Conservation (phyloP, 306 rosid species). For the Glycine soja region DNA sequence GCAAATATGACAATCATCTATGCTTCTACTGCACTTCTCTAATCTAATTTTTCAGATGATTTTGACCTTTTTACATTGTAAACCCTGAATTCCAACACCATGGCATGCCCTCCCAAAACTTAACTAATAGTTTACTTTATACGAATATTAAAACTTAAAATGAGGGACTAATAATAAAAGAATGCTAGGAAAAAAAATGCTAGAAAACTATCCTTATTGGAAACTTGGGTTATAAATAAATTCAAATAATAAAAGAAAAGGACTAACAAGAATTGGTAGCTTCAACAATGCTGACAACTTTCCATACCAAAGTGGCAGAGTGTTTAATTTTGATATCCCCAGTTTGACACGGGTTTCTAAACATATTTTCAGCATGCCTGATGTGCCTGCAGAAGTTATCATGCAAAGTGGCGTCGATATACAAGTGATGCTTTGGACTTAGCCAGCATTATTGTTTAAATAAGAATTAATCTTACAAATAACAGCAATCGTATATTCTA, state of each 20-base stretch:
- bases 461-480: background rate
- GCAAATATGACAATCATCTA: background rate
- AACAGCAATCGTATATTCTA: background rate
- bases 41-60: background rate
- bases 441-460: background rate
- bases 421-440: background rate
- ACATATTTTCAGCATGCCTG: background rate
- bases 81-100: background rate
- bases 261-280: background rate
- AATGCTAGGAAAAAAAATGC: background rate
- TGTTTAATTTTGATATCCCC: background rate
- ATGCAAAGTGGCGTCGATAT: background rate
- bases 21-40: background rate
- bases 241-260: background rate
- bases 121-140: too few species aligned
- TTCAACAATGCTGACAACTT: background rate
- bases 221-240: background rate
- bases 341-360: background rate
- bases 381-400: background rate
- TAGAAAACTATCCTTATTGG: background rate
- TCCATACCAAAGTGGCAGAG: background rate
- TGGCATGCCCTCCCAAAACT: background rate
- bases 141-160: too few species aligned
- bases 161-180: too few species aligned
- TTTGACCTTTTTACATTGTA: background rate